These are phyloP conservation scores for Rhodotorula sp. DNA, from an alignment of 1,284 basidiomycete species.

Conservation along the genomic window DNA sequence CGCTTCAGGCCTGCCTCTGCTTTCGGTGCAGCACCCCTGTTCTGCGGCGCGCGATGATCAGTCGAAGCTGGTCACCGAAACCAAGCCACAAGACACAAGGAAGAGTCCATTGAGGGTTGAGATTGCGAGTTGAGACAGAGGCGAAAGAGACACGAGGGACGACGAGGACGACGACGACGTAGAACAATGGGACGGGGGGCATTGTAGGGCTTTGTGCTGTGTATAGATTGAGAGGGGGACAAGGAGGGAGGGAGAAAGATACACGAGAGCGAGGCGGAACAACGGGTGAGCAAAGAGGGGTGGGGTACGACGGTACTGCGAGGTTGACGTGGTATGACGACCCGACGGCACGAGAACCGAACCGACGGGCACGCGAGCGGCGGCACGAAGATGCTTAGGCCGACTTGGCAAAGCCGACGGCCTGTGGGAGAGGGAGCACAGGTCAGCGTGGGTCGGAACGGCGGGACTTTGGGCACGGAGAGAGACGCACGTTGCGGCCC, in stretches of 20 bases:
- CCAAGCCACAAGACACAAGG: too few relatives aligned
- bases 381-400: conserved; percentile 45
- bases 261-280: not conserved
- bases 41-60: too few relatives aligned
- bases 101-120: too few relatives aligned
- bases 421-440: not conserved
- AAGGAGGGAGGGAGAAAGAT: not conserved
- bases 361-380: not conserved
- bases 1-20: too few relatives aligned
- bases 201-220: not conserved
- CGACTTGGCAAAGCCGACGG: conserved; percentile 78
- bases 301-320: too few relatives aligned
- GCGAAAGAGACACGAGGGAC: not conserved
- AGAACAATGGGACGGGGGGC: not conserved
- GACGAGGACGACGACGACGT: too few relatives aligned
- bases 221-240: too few relatives aligned
- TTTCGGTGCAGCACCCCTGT: too few relatives aligned
- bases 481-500: not conserved
- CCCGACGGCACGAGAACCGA: not conserved
- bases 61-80: too few relatives aligned
- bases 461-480: conserved; percentile 35
- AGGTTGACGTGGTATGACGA: not conserved
- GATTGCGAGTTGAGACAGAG: not conserved
- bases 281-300: too few relatives aligned
- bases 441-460: not conserved